Percentiles rank a stretch among this genome's conserved stretches.
Conservation (phyloP, 768 basidiomycete species). For the Wakefieldia striispora region DNA sequence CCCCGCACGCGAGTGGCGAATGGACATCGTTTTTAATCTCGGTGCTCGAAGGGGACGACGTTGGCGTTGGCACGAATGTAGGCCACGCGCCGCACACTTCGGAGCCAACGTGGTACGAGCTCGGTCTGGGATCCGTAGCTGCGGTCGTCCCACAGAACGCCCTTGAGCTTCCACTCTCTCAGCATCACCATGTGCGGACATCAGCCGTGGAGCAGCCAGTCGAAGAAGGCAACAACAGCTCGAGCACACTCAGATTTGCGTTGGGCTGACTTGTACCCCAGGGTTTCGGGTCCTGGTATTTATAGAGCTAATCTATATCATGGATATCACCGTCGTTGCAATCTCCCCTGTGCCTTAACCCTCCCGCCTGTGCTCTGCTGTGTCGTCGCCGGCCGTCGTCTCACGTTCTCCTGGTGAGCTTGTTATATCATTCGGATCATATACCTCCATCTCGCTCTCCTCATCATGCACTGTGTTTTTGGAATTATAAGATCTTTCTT, state of each 20-base stretch:
- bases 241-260: conserved; percentile 32
- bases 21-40: conserved; percentile 35
- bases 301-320: conserved; percentile 28
- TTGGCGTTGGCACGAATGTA: conserved; percentile 9
- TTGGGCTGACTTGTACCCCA: conserved; percentile 18
- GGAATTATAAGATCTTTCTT: conserved; percentile 4
- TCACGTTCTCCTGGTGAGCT: conserved; percentile 12
- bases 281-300: conserved; percentile 14
- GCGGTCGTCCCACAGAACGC: conserved; percentile 2
- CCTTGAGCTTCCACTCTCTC: conserved; percentile 16
- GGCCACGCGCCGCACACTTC: conserved; percentile 2
- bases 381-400: conserved; percentile 8
- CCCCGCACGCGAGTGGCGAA: conserved; percentile 20
- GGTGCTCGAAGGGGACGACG: conserved; percentile 32
- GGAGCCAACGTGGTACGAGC: conserved; percentile 30
- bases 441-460: background rate
- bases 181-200: background rate
- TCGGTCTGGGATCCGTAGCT: conserved; percentile 20
- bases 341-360: background rate
- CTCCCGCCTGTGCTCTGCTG: background rate
- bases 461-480: conserved; percentile 4
- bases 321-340: too few relatives aligned
- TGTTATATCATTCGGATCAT: conserved; percentile 2
- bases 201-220: conserved; percentile 12
- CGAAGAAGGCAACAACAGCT: conserved; percentile 24